Evolutionary conservation across 177 flowering plant genomes (phyloP), one percentile per base, ranked within the genome.

Genomic region (Vitis hybrid): DNA sequence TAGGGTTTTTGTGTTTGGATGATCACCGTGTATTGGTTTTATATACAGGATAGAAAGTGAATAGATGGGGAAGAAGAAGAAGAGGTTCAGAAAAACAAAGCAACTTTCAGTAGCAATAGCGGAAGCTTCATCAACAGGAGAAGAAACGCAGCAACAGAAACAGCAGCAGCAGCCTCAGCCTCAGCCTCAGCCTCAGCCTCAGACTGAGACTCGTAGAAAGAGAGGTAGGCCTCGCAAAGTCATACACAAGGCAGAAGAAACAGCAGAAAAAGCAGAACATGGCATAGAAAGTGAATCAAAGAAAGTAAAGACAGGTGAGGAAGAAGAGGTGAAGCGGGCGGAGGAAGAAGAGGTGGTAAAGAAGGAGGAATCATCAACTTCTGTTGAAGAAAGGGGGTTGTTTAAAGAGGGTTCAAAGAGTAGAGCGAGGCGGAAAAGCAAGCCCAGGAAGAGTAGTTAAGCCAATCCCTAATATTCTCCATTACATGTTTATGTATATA

Each of bases 181-280:
- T n/a, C n/a, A 39, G 48, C 48, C 48, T 39, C 48, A 72, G 15
- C 22, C 55, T n/a, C 70, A 61, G 65, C 29, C 69, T 1, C 66
- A 71, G 51, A n/a, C 57, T 56, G 72, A 72, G 26, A 60, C 78
- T 66, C 85, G 84, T 0, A 81, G 88, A 61, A 87, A 84, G 69
- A 70, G 90, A 81, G 92, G 92, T 0, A 74, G 92, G 56, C 93
- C 93, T 53, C 62, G 88, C 2, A 89, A 89, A 78, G 66, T 81
- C 55, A 52, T 78, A 3, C 80, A 79, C 48, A 78, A 75, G 10
- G 31, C 31, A 62, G 63, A 19, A 55, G 60, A 22, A 39, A 66
- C 61, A 50, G 76, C 56, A 75, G 77, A 26, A 14, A 70, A 59
- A 56, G 62, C 51, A 2, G 60, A 71, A n/a, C 56, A 12, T 12